These are phyloP conservation scores for Beauveria scarabaeidicola DNA, from an alignment of 2,329 filamentous ascomycete genomes.

Conservation along the genomic window DNA sequence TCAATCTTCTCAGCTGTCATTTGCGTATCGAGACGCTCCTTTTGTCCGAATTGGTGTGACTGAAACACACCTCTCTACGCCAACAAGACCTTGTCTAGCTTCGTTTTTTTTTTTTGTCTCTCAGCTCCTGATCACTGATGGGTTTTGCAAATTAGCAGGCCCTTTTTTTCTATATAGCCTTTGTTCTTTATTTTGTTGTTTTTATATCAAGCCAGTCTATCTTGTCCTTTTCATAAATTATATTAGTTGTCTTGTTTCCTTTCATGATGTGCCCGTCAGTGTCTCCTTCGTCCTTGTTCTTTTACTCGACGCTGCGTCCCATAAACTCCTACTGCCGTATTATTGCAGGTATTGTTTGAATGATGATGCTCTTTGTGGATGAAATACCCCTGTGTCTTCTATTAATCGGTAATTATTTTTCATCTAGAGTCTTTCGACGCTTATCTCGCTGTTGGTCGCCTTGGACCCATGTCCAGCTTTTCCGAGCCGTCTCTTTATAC, in stretches of 20 bases:
- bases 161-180: conserved; percentile 13
- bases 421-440: no score
- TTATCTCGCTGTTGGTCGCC: no score
- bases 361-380: no score
- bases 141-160: neutral
- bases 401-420: no score
- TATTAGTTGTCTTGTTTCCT: neutral
- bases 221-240: neutral
- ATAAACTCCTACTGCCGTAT: no score
- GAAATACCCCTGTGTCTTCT: no score
- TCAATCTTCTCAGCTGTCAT: neutral
- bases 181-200: conserved; percentile 9
- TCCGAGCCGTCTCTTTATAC: neutral
- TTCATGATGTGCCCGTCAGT: neutral
- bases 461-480: neutral
- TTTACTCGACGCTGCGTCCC: neutral
- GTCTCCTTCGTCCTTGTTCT: neutral
- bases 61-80: neutral
- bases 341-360: no score
- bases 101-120: conserved; percentile 2
- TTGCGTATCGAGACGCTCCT: neutral
- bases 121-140: conserved; percentile 13
- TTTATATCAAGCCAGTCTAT: neutral
- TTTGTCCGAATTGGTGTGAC: neutral
- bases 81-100: conserved; percentile 1